Evolutionary conservation across 2,329 filamentous ascomycete species (phyloP).

Genomic region (Hyphodiscus sp.): DNA sequence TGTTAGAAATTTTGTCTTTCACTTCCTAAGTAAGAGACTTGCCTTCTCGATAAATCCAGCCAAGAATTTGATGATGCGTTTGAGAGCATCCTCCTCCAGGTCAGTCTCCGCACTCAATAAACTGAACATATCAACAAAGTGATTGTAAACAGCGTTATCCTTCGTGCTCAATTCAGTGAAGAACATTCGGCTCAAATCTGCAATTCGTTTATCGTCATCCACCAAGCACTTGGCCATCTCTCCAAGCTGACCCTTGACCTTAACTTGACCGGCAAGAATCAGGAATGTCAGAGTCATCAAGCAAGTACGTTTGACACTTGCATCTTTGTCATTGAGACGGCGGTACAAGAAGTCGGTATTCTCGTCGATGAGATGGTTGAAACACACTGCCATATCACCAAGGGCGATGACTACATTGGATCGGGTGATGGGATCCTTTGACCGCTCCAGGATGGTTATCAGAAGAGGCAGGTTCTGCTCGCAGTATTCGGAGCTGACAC

Average conservation of each 20-base stretch:
- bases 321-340: conserved; percentile 79
- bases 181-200: conserved; percentile 94
- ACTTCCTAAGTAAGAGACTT: conserved; percentile 27
- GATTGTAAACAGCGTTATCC: conserved; percentile 98
- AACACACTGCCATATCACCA: conserved; percentile 98
- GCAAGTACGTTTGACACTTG: conserved; percentile 91
- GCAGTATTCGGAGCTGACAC: conserved; percentile 93
- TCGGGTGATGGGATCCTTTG: conserved; percentile 82
- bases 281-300: conserved; percentile 98
- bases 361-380: conserved; percentile 98
- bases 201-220: conserved; percentile 89
- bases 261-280: conserved; percentile 94
- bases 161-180: conserved; percentile 96
- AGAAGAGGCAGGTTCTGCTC: conserved; percentile 86
- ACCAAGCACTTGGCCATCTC: conserved; percentile 99
- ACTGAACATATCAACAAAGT: conserved; percentile 99
- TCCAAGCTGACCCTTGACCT: conserved; percentile 96
- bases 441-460: conserved; percentile 96
- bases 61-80: conserved; percentile 83
- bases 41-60: conserved; percentile 98
- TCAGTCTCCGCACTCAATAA: conserved; percentile 75
- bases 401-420: conserved; percentile 96
- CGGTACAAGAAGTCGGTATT: conserved; percentile 98
- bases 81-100: conserved; percentile 80
- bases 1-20: conserved; percentile 11